Evolutionary conservation across 768 basidiomycete species (phyloP).

Genomic region (Arthromyces matolae): DNA sequence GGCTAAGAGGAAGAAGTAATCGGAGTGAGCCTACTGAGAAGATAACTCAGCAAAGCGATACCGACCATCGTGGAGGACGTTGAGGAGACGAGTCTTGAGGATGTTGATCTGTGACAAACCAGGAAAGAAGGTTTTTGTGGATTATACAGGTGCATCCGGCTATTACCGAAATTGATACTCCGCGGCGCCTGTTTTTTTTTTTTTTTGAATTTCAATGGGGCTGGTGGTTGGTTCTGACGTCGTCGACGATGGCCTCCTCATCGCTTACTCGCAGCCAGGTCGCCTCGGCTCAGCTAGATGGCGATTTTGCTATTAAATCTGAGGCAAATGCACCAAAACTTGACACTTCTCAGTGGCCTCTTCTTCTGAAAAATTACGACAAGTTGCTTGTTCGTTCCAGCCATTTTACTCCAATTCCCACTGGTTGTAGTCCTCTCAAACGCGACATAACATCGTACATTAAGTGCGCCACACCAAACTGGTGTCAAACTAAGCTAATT

Average conservation of each 20-base stretch:
- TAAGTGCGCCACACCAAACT: slow-evolving; percentile 62
- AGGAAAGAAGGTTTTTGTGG: slow-evolving; percentile 19
- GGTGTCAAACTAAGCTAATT: too few relatives aligned
- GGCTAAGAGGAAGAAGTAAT: slow-evolving; percentile 44
- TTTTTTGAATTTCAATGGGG: slow-evolving; percentile 12
- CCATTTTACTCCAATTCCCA: slow-evolving; percentile 97
- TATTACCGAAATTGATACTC: slow-evolving; percentile 11
- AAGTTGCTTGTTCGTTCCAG: slow-evolving; percentile 90
- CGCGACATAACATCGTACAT: slow-evolving; percentile 90
- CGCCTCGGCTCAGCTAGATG: slow-evolving; percentile 67
- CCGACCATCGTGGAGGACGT: slow-evolving; percentile 59
- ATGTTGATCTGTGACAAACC: slow-evolving; percentile 7
- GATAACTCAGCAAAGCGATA: slow-evolving; percentile 84
- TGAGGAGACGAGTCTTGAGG: slow-evolving; percentile 25
- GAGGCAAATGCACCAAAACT: slow-evolving; percentile 70
- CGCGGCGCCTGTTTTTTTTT: slow-evolving; percentile 13
- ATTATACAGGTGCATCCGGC: slow-evolving; percentile 52
- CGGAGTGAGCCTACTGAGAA: slow-evolving; percentile 88
- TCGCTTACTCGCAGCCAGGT: slow-evolving; percentile 64
- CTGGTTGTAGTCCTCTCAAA: slow-evolving; percentile 91
- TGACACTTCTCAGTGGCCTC: slow-evolving; percentile 96
- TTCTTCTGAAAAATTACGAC: slow-evolving; percentile 98
- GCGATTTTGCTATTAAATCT: slow-evolving; percentile 80
- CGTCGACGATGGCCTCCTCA: slow-evolving; percentile 34
- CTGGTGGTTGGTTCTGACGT: not conserved